These are phyloP conservation scores for Aspergillus sp. DNA, from an alignment of 2,329 filamentous ascomycete genomes.

Conservation along the genomic window DNA sequence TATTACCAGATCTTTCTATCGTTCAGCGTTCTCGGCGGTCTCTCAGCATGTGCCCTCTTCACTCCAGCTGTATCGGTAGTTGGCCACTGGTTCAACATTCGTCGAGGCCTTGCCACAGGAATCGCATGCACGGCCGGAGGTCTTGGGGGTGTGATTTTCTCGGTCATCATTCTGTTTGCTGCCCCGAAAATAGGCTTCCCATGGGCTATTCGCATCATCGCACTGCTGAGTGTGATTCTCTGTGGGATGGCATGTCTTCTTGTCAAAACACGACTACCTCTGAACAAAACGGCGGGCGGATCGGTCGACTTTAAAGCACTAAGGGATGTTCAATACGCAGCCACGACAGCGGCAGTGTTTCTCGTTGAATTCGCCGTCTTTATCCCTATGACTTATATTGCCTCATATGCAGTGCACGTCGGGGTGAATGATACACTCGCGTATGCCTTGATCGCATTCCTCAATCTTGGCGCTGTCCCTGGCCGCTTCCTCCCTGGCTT, in stretches of 20 bases:
- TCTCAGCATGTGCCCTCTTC: conserved; percentile 26
- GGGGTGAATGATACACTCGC: conserved; percentile 20
- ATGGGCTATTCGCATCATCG: conserved; percentile 28
- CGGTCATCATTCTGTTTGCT: conserved; percentile 25
- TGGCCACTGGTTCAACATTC: conserved; percentile 30
- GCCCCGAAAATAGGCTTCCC: conserved; percentile 25
- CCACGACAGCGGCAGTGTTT: conserved; percentile 25
- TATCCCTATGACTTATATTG: conserved; percentile 31
- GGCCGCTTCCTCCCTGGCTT: conserved; percentile 29
- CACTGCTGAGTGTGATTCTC: conserved; percentile 14
- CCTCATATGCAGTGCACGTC: conserved; percentile 23
- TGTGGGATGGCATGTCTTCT: conserved; percentile 15
- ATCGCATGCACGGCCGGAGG: conserved; percentile 31
- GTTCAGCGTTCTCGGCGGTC: conserved; percentile 29
- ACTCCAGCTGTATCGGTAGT: conserved; percentile 26
- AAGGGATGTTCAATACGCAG: conserved; percentile 16
- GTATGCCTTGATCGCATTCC: conserved; percentile 25
- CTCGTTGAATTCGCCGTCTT: conserved; percentile 33
- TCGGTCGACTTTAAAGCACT: conserved; percentile 19
- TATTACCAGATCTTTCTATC: conserved; percentile 36
- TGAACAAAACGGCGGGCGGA: conserved; percentile 10
- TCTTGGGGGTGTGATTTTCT: conserved; percentile 31
- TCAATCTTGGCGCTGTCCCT: conserved; percentile 27
- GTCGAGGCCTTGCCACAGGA: conserved; percentile 28
- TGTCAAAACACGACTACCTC: conserved; percentile 17